Evolutionary conservation across 345 rosid genomes (phyloP), one percentile per base, ranked within the genome.

Genomic region (Aegle marmelos): DNA sequence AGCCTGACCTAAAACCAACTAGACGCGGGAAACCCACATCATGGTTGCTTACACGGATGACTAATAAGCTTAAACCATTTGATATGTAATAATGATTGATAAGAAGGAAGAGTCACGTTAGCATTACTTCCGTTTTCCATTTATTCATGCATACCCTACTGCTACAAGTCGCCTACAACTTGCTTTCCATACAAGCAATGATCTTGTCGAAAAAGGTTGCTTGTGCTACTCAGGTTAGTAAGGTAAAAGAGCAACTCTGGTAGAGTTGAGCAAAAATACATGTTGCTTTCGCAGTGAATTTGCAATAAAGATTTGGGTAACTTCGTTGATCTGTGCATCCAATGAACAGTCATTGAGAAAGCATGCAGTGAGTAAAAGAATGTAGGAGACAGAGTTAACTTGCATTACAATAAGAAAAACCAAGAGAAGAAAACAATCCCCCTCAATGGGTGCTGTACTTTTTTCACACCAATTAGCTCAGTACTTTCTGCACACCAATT

Each of bases 401-500:
- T 45, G 17, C 5, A 48, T 48, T 45, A 70, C 73, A 48, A 7
- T 70, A 50, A 4, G 13, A 48, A 27, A 16, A 34, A 64, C 39
- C 8, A 31, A 4, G 30, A 67, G 31, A 68, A 13, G 27, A 65
- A 19, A 22, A 8, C 45, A 65, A 33, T 28, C 22, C n/a, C 34
- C 67, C 10, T 5, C 16, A 30, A 63, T 28, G 37, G 36, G 67
- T 36, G 53, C 28, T 69, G 16, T 7, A 27, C 28, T 28, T 45
- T 31, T 39, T 45, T 3, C 50, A n/a, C 30, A 17, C n/a, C 63
- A 33, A 66, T 88, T 82, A 90, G 83, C 78, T 82, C 24, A 39
- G 33, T 13, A 68, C 25, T 25, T 37, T 27, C 22, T 34, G 0
- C 37, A 21, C 25, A 39, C 21, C 61, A 31, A 65, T 88, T 82